A percentile compares a stretch with the other conserved stretches of the same genome.
Conservation (phyloP, 306 rosid genomes). For the Spatholobus suberectus region DNA sequence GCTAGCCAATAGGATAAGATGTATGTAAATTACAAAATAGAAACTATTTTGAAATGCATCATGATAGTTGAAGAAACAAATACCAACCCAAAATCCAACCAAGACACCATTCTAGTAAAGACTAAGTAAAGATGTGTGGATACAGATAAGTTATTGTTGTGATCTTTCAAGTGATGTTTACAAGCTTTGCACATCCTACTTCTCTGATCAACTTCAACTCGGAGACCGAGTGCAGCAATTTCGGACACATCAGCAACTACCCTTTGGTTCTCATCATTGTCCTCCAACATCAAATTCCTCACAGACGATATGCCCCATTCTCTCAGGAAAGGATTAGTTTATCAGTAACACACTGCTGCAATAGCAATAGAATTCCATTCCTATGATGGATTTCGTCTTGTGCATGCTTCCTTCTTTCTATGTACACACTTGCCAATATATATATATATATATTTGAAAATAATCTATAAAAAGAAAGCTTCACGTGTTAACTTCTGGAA, state of each 20-base stretch:
- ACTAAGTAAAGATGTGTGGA: not conserved
- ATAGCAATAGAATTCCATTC: constrained; percentile 66
- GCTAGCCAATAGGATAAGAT: constrained; percentile 13
- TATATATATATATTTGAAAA: too few species aligned
- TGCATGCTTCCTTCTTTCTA: constrained; percentile 60
- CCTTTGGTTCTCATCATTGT: constrained; percentile 69
- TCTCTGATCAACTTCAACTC: constrained; percentile 67
- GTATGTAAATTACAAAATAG: constrained; percentile 36
- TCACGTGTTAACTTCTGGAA: too few species aligned
- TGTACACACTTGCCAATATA: constrained; percentile 72
- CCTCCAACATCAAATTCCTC: constrained; percentile 75
- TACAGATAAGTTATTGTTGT: not conserved
- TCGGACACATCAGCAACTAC: constrained; percentile 70
- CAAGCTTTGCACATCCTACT: constrained; percentile 71
- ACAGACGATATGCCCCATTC: constrained; percentile 84
- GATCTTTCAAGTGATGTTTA: constrained; percentile 51
- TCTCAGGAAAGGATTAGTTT: constrained; percentile 79
- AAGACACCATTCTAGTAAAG: constrained; percentile 7
- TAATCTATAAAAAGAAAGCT: too few species aligned
- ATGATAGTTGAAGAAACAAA: constrained; percentile 33
- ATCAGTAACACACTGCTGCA: constrained; percentile 81
- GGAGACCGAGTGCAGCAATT: constrained; percentile 73
- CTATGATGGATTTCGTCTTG: constrained; percentile 67
- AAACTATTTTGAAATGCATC: constrained; percentile 40
- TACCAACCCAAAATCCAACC: not conserved